Evolutionary conservation across 2,329 filamentous ascomycete genomes (phyloP).

Genomic region (Myriosclerotinia curreyana): DNA sequence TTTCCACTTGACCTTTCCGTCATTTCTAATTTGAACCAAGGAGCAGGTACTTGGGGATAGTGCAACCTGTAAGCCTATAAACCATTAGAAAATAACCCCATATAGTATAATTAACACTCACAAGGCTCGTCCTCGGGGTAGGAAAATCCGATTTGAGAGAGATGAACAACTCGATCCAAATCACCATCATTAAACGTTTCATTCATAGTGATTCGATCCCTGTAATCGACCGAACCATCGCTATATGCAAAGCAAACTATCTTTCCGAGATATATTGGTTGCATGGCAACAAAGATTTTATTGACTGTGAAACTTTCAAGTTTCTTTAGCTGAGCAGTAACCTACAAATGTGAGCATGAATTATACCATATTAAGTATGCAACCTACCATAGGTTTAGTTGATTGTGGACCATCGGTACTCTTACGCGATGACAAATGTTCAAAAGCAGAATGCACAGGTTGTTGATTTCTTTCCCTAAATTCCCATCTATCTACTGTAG

Average conservation of each 20-base stretch:
- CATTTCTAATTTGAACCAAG: constrained; percentile 55
- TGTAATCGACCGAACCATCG: constrained; percentile 78
- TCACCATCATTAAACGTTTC: constrained; percentile 64
- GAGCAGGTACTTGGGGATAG: constrained; percentile 61
- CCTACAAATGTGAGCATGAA: constrained; percentile 36
- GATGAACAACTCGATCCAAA: constrained; percentile 61
- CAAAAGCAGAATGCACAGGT: constrained; percentile 70
- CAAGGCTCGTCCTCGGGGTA: constrained; percentile 65
- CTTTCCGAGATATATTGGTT: constrained; percentile 67
- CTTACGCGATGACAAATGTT: constrained; percentile 67
- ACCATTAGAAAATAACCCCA: constrained; percentile 17
- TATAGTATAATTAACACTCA: constrained; percentile 41
- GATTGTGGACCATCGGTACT: constrained; percentile 40
- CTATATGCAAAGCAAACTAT: constrained; percentile 70
- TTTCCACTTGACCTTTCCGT: constrained; percentile 59
- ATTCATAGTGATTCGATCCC: constrained; percentile 71
- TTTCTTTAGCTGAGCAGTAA: constrained; percentile 54
- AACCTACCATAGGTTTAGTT: constrained; percentile 33
- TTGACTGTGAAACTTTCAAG: constrained; percentile 65
- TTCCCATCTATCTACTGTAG: constrained; percentile 80
- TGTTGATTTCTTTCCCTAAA: constrained; percentile 59
- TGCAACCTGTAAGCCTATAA: constrained; percentile 55
- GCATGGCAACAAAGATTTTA: constrained; percentile 67
- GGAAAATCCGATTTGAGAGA: constrained; percentile 75
- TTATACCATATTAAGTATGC: constrained; percentile 17